Percentiles rank a stretch among this genome's conserved stretches.
phyloP scores from a whole-genome alignment of 345 rosid species.

The Hypericum androsaemum region DNA sequence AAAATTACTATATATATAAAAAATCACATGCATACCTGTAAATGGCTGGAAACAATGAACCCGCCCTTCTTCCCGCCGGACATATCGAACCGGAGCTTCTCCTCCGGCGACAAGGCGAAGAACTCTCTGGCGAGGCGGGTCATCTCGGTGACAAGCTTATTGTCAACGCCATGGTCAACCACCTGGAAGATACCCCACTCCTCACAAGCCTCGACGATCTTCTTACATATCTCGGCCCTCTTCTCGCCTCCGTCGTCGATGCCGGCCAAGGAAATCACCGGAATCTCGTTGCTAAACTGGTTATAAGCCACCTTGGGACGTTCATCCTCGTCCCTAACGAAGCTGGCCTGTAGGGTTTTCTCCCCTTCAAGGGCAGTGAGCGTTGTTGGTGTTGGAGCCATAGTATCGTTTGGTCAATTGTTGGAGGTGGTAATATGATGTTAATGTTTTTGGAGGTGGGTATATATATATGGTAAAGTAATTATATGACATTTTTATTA shows the following conservation, averaged over 20 bases:
- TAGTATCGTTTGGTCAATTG: background rate
- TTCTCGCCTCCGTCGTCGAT: background rate
- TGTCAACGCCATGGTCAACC: background rate
- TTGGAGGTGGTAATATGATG: too few relatives aligned
- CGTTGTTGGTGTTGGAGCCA: background rate
- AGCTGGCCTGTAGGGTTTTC: background rate
- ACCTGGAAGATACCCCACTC: conserved; percentile 6
- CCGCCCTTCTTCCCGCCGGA: conserved; percentile 7
- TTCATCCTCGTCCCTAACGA: conserved; percentile 2
- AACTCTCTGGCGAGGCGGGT: background rate
- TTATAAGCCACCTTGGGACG: conserved; percentile 3
- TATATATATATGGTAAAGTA: too few relatives aligned
- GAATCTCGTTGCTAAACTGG: conserved; percentile 1
- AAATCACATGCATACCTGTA: background rate
- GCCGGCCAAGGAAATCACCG: conserved; percentile 1
- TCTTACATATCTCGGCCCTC: background rate
- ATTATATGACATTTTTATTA: too few relatives aligned
- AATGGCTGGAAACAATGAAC: conserved; percentile 1
- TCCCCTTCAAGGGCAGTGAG: background rate
- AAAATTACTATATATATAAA: too few relatives aligned
- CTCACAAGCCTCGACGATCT: conserved; percentile 1
- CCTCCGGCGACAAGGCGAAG: conserved; percentile 2
- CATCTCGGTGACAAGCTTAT: background rate
- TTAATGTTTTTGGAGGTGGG: too few relatives aligned
- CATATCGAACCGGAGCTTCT: conserved; percentile 4